Conservation (phyloP, 202 grass and related monocot species). For the Carex arenaria region DNA sequence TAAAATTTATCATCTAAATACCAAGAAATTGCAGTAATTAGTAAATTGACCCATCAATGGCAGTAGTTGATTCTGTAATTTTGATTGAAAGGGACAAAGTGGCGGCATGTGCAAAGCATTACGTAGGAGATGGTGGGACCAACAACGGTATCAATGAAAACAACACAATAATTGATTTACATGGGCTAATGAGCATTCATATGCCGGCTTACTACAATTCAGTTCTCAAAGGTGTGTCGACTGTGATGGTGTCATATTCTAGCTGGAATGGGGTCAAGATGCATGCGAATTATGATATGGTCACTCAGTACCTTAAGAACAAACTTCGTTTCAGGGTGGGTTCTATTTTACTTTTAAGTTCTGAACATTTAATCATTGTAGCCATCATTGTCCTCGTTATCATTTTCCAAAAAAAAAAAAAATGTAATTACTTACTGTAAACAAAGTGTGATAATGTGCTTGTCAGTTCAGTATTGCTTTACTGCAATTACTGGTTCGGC, state of each 20-base stretch:
- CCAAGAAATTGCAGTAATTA: not conserved
- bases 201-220: constrained; percentile 94
- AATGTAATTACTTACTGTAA: not conserved
- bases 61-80: not conserved
- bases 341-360: constrained; percentile 8
- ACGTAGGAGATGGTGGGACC: constrained; percentile 92
- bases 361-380: constrained; percentile 21
- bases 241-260: constrained; percentile 97
- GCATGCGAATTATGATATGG: constrained; percentile 76
- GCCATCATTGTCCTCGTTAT: not conserved
- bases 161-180: constrained; percentile 69
- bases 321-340: constrained; percentile 75
- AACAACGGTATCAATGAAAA: constrained; percentile 95
- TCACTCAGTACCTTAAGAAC: constrained; percentile 83
- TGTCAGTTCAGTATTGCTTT: not conserved
- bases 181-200: constrained; percentile 77
- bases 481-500: not conserved
- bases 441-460: not conserved
- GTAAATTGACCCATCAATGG: not conserved
- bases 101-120: constrained; percentile 94
- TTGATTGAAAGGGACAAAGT: constrained; percentile 74
- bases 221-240: constrained; percentile 84
- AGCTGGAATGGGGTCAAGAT: constrained; percentile 95
- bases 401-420: not conserved
- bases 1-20: not conserved